phyloP scores from a whole-genome alignment of 2,329 filamentous ascomycete genomes.

The Fusarium metavorans region DNA sequence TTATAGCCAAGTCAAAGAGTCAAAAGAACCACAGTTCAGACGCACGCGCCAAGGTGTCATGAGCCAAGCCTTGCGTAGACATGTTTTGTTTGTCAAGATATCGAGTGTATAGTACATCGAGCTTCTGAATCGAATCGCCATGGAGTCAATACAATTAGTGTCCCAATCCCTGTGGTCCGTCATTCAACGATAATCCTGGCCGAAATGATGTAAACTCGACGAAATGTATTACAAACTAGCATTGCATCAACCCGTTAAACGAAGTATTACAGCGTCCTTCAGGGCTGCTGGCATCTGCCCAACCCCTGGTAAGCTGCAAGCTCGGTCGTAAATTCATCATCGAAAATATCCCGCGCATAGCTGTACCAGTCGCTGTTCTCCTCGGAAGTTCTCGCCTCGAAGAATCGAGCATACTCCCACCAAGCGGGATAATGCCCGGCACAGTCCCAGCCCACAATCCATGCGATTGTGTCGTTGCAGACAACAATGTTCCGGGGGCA shows the following conservation, averaged over 20 bases:
- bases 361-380: constrained; percentile 49
- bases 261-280: neutral
- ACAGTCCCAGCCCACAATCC: constrained; percentile 48
- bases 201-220: neutral
- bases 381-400: constrained; percentile 45
- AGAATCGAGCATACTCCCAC: constrained; percentile 53
- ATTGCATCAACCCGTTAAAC: neutral
- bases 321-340: constrained; percentile 36
- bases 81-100: constrained; percentile 34
- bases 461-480: constrained; percentile 35
- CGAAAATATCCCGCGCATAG: constrained; percentile 47
- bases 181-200: neutral
- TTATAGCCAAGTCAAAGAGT: neutral
- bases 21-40: neutral
- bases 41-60: neutral
- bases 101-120: constrained; percentile 36
- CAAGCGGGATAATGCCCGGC: constrained; percentile 49
- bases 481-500: constrained; percentile 49
- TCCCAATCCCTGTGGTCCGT: neutral
- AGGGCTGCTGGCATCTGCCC: constrained; percentile 44
- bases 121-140: constrained; percentile 23
- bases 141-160: constrained; percentile 19
- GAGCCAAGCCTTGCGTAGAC: neutral
- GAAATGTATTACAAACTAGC: neutral
- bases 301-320: constrained; percentile 49